Conservation (phyloP, 2,329 filamentous ascomycete species). For the Juglanconis oblonga region DNA sequence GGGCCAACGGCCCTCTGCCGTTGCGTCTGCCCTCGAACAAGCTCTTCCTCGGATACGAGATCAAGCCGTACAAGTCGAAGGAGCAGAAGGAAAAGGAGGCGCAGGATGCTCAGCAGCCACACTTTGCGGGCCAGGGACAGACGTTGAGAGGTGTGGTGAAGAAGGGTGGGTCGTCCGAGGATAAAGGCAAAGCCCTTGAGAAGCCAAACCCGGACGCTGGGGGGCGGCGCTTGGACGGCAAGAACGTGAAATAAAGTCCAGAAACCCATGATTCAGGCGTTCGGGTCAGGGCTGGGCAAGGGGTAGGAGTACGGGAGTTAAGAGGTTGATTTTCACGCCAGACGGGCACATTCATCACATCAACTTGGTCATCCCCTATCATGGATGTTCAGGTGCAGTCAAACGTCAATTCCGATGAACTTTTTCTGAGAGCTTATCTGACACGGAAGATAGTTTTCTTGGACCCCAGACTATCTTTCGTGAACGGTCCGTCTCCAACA, state of each 20-base stretch:
- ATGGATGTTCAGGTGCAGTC: neutral
- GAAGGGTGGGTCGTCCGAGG: conserved; percentile 60
- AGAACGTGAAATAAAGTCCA: conserved; percentile 7
- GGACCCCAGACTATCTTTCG: neutral
- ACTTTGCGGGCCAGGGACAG: conserved; percentile 82
- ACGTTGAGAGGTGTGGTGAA: conserved; percentile 69
- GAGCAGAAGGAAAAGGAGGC: conserved; percentile 67
- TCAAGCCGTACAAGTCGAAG: conserved; percentile 81
- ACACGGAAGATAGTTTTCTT: neutral
- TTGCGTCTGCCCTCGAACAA: conserved; percentile 83
- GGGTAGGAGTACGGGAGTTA: neutral
- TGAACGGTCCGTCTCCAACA: neutral
- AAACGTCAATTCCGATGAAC: neutral
- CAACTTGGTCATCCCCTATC: neutral
- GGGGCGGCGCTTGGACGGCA: conserved; percentile 16
- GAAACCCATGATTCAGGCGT: neutral
- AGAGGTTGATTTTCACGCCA: neutral
- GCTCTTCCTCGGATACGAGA: conserved; percentile 93
- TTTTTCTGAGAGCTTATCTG: neutral
- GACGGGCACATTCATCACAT: neutral
- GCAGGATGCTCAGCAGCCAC: conserved; percentile 63
- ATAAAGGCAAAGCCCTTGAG: conserved; percentile 44
- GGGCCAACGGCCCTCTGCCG: conserved; percentile 79
- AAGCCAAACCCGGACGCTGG: conserved; percentile 35
- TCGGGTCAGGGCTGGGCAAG: conserved; percentile 2